Evolutionary conservation across 345 rosid genomes (phyloP), one percentile per base, ranked within the genome.

Genomic region (Populus ilicifolia): DNA sequence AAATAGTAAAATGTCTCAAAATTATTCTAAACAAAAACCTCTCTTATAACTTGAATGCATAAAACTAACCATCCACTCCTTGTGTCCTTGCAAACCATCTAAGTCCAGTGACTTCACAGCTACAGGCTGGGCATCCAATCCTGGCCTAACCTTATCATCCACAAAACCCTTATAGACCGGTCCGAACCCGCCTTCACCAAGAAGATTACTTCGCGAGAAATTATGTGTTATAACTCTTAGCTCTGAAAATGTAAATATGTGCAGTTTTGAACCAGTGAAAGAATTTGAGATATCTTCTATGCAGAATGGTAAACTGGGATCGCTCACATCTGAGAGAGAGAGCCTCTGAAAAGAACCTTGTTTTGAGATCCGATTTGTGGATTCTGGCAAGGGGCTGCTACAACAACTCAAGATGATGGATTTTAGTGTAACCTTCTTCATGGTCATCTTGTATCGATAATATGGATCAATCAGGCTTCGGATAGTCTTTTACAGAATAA

Each of bases 121-220:
- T 38, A 92, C 93, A 21, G 92, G 88, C 73, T 89, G 97, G 62
- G 94, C 83, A 70, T 80, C 79, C 75, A 87, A 77, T 48, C 92
- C 93, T 0, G 84, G 91, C 78, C 86, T 83, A 30, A 89, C 70
- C 74, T 86, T 88, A 72, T 87, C 91, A 78, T 88, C 89, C 5
- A 88, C 35, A 39, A 90, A 90, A 27, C 97, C 98, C 75, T 93
- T 91, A 78, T 88, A 86, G 67, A 93, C 97, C 0, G 89, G 92
- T 2, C 98, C 97, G 39, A 93, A 91, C 70, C 97, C 93, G 8
- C 97, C 98, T 87, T 89, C 90, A 0, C 97, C 98, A 6, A 91
- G 81, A 70, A 91, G 75, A 72, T 88, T 91, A 82, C 82, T 80
- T 77, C 89, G 72, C 1, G 90, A 78, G 73, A 89, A 91, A 74